Base-by-base conservation (phyloP, 1,284 basidiomycete species). In the Irpex rosettiformis region DNA sequence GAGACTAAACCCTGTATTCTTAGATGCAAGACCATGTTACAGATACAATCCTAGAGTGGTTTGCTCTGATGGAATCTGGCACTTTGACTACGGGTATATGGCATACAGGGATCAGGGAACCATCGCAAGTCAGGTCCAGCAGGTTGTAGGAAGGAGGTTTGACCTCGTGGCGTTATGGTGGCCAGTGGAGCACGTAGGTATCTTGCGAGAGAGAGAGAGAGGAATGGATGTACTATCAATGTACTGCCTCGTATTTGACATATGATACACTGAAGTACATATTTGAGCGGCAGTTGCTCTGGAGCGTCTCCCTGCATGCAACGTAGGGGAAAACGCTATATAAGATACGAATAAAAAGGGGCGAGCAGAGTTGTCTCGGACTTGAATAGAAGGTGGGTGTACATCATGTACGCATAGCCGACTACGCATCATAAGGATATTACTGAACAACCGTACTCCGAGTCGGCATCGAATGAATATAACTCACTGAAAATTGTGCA, bases 21-120 rank as follows among this genome's bases (percentile, higher is more conserved):
- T 61, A 79, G 66, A 77, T 77, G 58, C 79, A 81, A 63, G 83
- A 86, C 59, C 79, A 86, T 55, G 74, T 89, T 10, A 80, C 85
- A n/a, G 79, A 80, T 49, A 76, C 75, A 25, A 82, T 89, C 54
- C 67, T 87, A 25, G 77, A 79, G 29, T 89, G 87, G 87, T 83
- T 78, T 78, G 72, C 74, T 29, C 67, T 70, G 49, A 73, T 72
- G 42, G 62, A 73, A 60, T 70, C 69, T 21, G 74, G 75, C 8
- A 70, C 72, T 47, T 66, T 86, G 45, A 73, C 71, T 59, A 81
- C 82, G 30, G 84, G 84, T 1, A 69, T 88, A 42, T 86, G 83
- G 77, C 70, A 77, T 56, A 75, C 80, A 49, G 82, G 78, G 3
- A 65, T 80, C 40, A 48, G 22, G 18, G 43, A 47, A 47, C 43